These are phyloP conservation scores for Coelastrella sp. DNA, from an alignment of 139 green algal genomes.

Conservation along the genomic window DNA sequence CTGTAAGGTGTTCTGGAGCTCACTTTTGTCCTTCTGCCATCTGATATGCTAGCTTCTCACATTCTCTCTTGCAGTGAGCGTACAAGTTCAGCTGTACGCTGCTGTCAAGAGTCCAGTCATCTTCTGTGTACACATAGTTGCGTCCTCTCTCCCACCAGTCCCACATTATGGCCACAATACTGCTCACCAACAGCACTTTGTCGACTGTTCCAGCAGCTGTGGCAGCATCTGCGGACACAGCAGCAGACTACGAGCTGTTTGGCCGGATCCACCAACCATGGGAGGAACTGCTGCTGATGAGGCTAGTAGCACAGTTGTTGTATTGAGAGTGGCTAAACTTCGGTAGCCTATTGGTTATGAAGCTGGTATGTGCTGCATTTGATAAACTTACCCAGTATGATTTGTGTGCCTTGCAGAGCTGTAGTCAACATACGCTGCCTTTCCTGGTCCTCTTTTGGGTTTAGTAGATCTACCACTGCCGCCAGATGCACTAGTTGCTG, in stretches of 20 bases:
- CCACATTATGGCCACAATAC: conserved; percentile 35
- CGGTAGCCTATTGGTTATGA: no score
- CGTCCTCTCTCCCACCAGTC: conserved; percentile 29
- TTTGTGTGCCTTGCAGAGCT: conserved; percentile 22
- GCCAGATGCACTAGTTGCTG: conserved; percentile 38
- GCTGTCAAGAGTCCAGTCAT: conserved; percentile 34
- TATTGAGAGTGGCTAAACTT: background rate
- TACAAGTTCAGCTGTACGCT: conserved; percentile 32
- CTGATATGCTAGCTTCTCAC: conserved; percentile 34
- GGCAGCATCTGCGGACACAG: conserved; percentile 35
- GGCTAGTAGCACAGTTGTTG: no score
- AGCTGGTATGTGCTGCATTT: no score
- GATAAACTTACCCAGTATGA: conserved; percentile 31
- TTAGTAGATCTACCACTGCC: conserved; percentile 18
- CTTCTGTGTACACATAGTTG: conserved; percentile 33
- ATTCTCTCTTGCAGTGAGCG: conserved; percentile 40
- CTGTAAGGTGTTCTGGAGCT: background rate
- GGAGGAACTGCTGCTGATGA: no score
- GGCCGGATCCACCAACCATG: no score
- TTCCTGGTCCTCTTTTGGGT: conserved; percentile 11
- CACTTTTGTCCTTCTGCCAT: conserved; percentile 23
- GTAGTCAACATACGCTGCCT: conserved; percentile 23
- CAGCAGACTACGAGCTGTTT: no score
- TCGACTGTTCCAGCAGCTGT: background rate
- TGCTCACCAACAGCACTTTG: conserved; percentile 36